A percentile compares a stretch with the other conserved stretches of the same genome.
phyloP scores from a whole-genome alignment of 202 grass and related monocot species.

The Zoysia matrella region DNA sequence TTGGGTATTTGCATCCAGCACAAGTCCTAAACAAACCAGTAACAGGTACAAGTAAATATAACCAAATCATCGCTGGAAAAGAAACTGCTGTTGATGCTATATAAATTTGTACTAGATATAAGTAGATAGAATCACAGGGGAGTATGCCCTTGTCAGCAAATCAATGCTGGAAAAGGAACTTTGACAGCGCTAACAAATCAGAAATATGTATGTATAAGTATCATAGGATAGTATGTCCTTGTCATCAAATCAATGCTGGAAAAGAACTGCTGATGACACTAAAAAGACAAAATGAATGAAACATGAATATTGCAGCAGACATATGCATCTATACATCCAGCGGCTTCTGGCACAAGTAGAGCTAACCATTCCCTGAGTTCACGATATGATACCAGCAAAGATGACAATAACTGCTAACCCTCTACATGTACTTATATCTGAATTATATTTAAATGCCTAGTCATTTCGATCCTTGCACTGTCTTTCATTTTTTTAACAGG shows the following conservation, averaged over 20 bases:
- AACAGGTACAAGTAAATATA: constrained; percentile 24
- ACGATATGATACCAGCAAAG: neutral
- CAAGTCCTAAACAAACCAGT: constrained; percentile 59
- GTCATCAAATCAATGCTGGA: constrained; percentile 11
- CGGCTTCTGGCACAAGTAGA: neutral
- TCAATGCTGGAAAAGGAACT: constrained; percentile 29
- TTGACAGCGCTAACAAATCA: constrained; percentile 2
- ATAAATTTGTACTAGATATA: constrained; percentile 11
- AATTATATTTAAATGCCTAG: neutral
- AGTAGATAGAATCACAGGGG: neutral
- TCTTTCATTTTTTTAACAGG: too few relatives aligned
- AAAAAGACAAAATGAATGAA: constrained; percentile 5
- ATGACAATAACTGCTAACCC: neutral
- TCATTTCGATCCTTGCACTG: neutral
- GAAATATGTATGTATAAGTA: constrained; percentile 10
- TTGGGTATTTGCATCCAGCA: constrained; percentile 77
- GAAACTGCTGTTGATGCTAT: constrained; percentile 24
- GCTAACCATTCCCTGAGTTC: neutral
- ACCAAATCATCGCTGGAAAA: constrained; percentile 21
- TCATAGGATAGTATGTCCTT: neutral
- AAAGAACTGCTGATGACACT: constrained; percentile 15
- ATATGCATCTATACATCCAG: neutral
- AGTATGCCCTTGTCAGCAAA: neutral
- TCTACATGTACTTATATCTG: constrained; percentile 11
- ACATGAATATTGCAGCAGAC: neutral